Percentiles rank a stretch among this genome's conserved stretches.
Conservation (phyloP, 371 early-diverging fungal species). For the Saksenaea vasiformis region DNA sequence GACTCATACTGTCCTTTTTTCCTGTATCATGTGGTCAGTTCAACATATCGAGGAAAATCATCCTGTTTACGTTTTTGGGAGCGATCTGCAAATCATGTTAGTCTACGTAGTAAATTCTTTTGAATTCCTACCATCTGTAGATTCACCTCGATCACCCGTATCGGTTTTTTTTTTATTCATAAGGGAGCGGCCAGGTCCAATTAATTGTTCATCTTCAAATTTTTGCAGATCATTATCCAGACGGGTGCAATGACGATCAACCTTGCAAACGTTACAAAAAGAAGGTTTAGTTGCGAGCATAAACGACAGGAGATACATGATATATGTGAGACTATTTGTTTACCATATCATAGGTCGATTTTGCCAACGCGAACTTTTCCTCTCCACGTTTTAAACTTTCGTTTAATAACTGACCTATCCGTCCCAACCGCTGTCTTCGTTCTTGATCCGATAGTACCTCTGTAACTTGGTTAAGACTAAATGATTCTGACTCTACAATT, state of each 20-base stretch:
- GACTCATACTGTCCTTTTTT: background rate
- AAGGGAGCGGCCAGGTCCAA: conserved; percentile 49
- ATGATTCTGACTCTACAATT: conserved; percentile 53
- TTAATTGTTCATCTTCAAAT: conserved; percentile 88
- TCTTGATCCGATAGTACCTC: conserved; percentile 49
- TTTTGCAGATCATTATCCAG: conserved; percentile 88
- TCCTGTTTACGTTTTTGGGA: background rate
- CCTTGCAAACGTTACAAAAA: conserved; percentile 42
- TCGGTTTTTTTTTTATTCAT: background rate
- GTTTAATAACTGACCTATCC: conserved; percentile 60
- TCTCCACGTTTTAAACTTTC: conserved; percentile 87
- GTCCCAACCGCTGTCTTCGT: conserved; percentile 56
- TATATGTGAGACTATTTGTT: conserved; percentile 6
- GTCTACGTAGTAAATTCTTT: background rate
- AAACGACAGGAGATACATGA: background rate
- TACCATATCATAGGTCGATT: conserved; percentile 92
- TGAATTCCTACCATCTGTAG: background rate
- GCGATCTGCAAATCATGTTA: background rate
- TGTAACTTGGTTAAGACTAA: conserved; percentile 36
- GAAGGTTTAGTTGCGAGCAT: background rate
- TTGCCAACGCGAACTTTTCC: conserved; percentile 90
- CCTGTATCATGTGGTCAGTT: background rate
- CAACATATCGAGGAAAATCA: background rate
- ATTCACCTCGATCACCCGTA: conserved; percentile 5
- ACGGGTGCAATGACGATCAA: conserved; percentile 88